Percentiles rank a stretch among this genome's conserved stretches.
These are phyloP conservation scores for Teunomyces stri DNA, from an alignment of 805 yeast species.

Conservation along the genomic window DNA sequence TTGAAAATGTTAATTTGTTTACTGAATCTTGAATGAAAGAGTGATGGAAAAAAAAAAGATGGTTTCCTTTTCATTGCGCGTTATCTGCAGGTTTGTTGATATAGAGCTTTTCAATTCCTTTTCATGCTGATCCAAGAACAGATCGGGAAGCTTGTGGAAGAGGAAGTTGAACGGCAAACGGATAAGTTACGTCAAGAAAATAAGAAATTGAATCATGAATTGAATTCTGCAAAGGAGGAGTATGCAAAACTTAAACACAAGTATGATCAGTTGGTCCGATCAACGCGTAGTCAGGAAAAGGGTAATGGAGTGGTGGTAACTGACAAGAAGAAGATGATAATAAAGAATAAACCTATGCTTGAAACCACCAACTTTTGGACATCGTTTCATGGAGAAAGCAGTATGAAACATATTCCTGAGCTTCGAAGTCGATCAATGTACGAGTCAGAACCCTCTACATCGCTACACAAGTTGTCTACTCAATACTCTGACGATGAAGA, in stretches of 20 bases:
- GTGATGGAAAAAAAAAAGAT: neutral
- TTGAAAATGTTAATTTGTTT: too few species aligned
- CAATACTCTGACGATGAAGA: constrained; percentile 25
- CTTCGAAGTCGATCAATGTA: constrained; percentile 10
- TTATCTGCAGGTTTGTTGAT: constrained; percentile 1
- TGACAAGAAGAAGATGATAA: neutral
- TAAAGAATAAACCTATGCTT: neutral
- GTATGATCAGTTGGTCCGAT: neutral
- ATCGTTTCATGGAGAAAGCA: constrained; percentile 5
- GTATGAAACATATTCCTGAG: constrained; percentile 8
- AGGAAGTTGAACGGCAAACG: neutral
- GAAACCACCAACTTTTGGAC: constrained; percentile 4
- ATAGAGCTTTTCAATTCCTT: neutral
- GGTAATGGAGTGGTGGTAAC: neutral
- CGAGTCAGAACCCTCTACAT: constrained; percentile 11
- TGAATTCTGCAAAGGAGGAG: neutral
- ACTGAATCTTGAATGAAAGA: too few species aligned
- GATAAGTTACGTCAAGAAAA: neutral
- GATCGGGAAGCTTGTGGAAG: constrained; percentile 3
- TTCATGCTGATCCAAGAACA: neutral
- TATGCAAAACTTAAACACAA: neutral
- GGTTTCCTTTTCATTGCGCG: neutral
- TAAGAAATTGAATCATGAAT: neutral
- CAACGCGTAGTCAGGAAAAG: neutral
- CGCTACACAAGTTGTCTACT: constrained; percentile 22